Conservation (phyloP, 805 yeast species). For the Monosporozyma aerobia region DNA sequence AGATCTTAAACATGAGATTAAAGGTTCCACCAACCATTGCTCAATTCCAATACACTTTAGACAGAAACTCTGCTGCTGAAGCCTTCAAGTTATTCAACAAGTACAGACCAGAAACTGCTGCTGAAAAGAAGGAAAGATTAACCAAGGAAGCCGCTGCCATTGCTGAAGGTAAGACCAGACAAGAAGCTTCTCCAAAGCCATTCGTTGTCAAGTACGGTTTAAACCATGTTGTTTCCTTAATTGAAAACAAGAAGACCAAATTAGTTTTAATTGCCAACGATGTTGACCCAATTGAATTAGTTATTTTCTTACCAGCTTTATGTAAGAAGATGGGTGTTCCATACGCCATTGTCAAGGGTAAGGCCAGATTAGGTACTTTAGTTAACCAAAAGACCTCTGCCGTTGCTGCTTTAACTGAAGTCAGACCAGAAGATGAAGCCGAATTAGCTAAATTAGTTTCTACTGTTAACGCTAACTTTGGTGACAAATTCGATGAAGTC, state of each 20-base stretch:
- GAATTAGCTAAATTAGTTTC: constrained; percentile 88
- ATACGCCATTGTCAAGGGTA: constrained; percentile 96
- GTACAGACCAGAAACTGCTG: constrained; percentile 96
- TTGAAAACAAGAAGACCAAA: constrained; percentile 98
- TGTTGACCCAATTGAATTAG: constrained; percentile 98
- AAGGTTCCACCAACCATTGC: constrained; percentile 99
- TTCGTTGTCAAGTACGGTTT: constrained; percentile 96
- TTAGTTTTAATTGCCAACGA: constrained; percentile 96
- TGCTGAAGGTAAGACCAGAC: constrained; percentile 95
- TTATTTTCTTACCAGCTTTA: constrained; percentile 94
- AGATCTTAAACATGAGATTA: constrained; percentile 87
- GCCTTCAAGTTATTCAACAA: constrained; percentile 96
- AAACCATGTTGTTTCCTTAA: constrained; percentile 94
- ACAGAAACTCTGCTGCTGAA: constrained; percentile 98
- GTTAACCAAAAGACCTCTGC: constrained; percentile 97
- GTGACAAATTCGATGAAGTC: constrained; percentile 87
- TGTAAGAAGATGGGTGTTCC: constrained; percentile 99
- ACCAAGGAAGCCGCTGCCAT: constrained; percentile 98
- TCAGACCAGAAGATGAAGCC: constrained; percentile 87
- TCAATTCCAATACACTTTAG: constrained; percentile 92
- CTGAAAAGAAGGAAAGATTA: constrained; percentile 98
- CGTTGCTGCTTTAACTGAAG: constrained; percentile 95
- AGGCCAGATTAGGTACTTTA: constrained; percentile 95
- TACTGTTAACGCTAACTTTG: constrained; percentile 87
- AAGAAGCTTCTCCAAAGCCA: constrained; percentile 95